Conservation (phyloP, 1,139 yeast species). For the Protomyces macrosporus region DNA sequence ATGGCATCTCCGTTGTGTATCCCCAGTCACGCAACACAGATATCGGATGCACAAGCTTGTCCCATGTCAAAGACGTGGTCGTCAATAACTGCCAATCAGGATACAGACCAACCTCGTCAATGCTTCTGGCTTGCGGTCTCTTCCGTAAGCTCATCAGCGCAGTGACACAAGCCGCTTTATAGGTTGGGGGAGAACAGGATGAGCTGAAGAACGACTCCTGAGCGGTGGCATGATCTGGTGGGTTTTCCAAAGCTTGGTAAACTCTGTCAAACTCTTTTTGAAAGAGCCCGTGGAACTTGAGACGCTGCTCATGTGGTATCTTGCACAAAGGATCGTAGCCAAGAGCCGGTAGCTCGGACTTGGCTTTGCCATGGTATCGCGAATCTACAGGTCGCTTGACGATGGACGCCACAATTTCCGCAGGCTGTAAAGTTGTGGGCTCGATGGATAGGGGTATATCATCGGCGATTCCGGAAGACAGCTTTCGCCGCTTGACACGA, state of each 20-base stretch:
- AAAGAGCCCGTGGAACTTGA: constrained; percentile 5
- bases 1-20: constrained; percentile 13
- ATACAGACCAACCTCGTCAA: background rate
- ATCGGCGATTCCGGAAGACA: too few relatives aligned
- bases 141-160: constrained; percentile 9
- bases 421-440: too few relatives aligned
- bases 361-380: background rate
- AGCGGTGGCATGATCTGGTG: constrained; percentile 2
- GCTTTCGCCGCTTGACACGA: too few relatives aligned
- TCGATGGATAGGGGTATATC: too few relatives aligned
- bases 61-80: background rate
- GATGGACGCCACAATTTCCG: background rate
- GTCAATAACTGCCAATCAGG: background rate
- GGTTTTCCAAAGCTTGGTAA: constrained; percentile 1
- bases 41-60: constrained; percentile 5
- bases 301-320: constrained; percentile 12
- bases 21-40: constrained; percentile 20
- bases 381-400: background rate
- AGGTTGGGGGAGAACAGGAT: constrained; percentile 6
- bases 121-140: background rate
- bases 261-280: constrained; percentile 8
- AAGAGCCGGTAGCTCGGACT: background rate
- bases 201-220: constrained; percentile 5
- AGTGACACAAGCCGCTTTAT: constrained; percentile 9
- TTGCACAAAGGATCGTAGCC: constrained; percentile 4